These are phyloP conservation scores for Martensiomyces pterosporus DNA, from an alignment of 192 early-diverging fungal species.

Conservation along the genomic window DNA sequence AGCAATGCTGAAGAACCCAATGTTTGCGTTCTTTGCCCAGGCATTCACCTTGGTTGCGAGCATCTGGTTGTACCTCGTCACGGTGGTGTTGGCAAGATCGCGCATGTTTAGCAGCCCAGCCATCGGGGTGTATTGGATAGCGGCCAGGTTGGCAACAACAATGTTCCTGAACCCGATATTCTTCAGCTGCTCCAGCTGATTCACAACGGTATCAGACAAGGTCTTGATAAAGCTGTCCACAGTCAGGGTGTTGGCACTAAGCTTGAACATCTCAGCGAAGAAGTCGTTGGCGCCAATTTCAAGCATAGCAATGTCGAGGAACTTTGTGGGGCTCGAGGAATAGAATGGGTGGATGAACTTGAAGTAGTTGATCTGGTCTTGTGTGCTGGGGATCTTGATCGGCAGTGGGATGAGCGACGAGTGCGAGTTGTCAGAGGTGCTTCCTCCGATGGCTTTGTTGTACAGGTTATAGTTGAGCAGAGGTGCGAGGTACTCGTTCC, in stretches of 20 bases:
- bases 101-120: conserved; percentile 13
- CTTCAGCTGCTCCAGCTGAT: conserved; percentile 31
- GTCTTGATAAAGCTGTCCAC: conserved; percentile 23
- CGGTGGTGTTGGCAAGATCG: conserved; percentile 18
- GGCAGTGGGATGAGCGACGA: conserved; percentile 7
- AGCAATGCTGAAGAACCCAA: conserved; percentile 16
- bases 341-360: not conserved
- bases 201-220: conserved; percentile 13
- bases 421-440: conserved; percentile 18
- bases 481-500: conserved; percentile 30
- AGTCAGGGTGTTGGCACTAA: conserved; percentile 12
- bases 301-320: conserved; percentile 9
- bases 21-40: conserved; percentile 23
- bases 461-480: conserved; percentile 16
- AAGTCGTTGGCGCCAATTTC: conserved; percentile 18
- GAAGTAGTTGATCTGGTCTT: conserved; percentile 17
- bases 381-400: conserved; percentile 24
- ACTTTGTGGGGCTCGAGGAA: not conserved
- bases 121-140: conserved; percentile 35
- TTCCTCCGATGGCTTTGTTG: conserved; percentile 35
- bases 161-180: conserved; percentile 39
- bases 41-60: conserved; percentile 18
- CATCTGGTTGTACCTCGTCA: conserved; percentile 22
- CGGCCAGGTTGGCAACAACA: conserved; percentile 28
- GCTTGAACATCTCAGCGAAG: conserved; percentile 16